Conservation (phyloP, 306 rosid genomes). For the Prunus mira region DNA sequence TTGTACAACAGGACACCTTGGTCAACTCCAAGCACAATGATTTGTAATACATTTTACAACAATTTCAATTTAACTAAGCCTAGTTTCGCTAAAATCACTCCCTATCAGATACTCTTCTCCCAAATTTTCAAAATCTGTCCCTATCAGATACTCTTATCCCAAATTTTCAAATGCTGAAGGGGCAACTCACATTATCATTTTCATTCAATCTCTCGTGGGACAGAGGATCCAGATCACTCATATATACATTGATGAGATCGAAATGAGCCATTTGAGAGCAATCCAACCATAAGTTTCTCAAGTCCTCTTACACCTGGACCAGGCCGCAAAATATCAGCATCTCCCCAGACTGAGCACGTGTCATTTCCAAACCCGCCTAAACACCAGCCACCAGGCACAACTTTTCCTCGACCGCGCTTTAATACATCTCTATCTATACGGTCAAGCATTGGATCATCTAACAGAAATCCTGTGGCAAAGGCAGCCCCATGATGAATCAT, state of each 20-base stretch:
- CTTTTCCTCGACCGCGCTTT: conserved; percentile 41
- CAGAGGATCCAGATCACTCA: conserved; percentile 33
- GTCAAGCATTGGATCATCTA: conserved; percentile 66
- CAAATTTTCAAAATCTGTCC: conserved; percentile 3
- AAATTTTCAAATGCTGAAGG: background rate
- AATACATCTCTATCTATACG: conserved; percentile 67
- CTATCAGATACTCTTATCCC: background rate
- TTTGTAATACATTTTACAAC: conserved; percentile 3
- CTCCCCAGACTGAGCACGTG: conserved; percentile 87
- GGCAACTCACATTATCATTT: background rate
- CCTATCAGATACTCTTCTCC: background rate
- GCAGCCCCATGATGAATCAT: conserved; percentile 79
- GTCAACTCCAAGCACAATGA: background rate
- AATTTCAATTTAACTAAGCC: conserved; percentile 4
- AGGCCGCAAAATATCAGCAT: conserved; percentile 88
- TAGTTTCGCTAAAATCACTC: conserved; percentile 4
- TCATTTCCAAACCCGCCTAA: conserved; percentile 69
- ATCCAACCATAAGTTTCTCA: conserved; percentile 59
- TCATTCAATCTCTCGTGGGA: background rate
- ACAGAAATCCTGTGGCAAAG: conserved; percentile 54
- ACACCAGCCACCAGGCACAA: conserved; percentile 97
- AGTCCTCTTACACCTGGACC: conserved; percentile 70
- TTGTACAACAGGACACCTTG: background rate
- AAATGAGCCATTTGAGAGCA: conserved; percentile 61
- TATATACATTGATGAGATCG: conserved; percentile 50